A percentile compares a stretch with the other conserved stretches of the same genome.
Evolutionary conservation across 2,329 filamentous ascomycete species (phyloP).

Genomic region (Cordyceps farinosa): DNA sequence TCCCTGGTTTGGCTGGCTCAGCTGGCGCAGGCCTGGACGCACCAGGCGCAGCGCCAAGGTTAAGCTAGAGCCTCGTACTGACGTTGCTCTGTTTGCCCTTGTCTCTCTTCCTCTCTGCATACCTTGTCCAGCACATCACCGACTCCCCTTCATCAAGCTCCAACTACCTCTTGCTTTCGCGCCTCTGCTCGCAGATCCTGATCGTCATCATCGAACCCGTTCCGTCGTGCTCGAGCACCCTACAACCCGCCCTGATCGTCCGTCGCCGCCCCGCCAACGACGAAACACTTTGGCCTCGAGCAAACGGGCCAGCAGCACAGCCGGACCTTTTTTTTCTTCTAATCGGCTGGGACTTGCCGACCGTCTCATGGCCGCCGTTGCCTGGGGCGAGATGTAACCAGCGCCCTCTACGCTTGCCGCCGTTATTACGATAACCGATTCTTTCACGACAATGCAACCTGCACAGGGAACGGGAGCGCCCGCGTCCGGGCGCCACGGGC

Average conservation of each 20-base stretch:
- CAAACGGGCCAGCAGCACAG: background rate
- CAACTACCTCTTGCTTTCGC: background rate
- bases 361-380: background rate
- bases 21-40: background rate
- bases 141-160: background rate
- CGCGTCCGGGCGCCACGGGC: constrained; percentile 36
- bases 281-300: constrained; percentile 1
- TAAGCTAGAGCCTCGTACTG: constrained; percentile 10
- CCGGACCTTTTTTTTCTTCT: background rate
- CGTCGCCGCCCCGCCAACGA: background rate
- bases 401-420: background rate
- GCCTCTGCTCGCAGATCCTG: background rate
- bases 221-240: background rate
- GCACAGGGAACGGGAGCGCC: constrained; percentile 30
- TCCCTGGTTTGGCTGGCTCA: background rate
- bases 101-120: background rate
- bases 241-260: background rate
- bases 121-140: background rate
- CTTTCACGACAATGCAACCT: constrained; percentile 44
- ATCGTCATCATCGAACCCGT: background rate
- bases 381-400: constrained; percentile 10
- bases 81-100: constrained; percentile 8
- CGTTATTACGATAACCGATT: constrained; percentile 20
- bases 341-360: background rate
- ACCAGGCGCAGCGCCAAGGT: background rate